phyloP scores from a whole-genome alignment of 768 basidiomycete genomes.

The Podaxis sp. region DNA sequence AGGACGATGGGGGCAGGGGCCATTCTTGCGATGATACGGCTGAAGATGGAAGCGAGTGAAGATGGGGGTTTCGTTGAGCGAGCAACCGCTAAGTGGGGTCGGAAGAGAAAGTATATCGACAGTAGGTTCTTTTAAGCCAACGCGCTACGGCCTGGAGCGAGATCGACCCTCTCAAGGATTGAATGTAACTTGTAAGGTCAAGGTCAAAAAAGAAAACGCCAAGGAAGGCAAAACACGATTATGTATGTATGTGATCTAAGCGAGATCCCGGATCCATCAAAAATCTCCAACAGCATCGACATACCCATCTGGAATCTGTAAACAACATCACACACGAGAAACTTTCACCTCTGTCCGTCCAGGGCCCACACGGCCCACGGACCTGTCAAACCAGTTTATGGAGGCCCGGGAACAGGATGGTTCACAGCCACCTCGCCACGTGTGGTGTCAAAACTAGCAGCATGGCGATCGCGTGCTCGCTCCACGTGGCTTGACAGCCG shows the following conservation, averaged over 20 bases:
- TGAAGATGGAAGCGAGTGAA: not conserved
- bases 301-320: slow-evolving; percentile 14
- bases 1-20: slow-evolving; percentile 7
- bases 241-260: slow-evolving; percentile 15
- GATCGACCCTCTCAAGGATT: slow-evolving; percentile 10
- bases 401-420: slow-evolving; percentile 35
- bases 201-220: slow-evolving; percentile 14
- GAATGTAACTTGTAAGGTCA: slow-evolving; percentile 11
- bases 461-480: slow-evolving; percentile 29
- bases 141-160: slow-evolving; percentile 7
- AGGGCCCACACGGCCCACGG: slow-evolving; percentile 10
- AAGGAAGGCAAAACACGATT: slow-evolving; percentile 14
- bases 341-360: slow-evolving; percentile 9
- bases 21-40: slow-evolving; percentile 17
- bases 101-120: not conserved
- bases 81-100: not conserved
- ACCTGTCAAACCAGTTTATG: slow-evolving; percentile 30
- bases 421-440: slow-evolving; percentile 35
- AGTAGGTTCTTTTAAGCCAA: slow-evolving; percentile 10
- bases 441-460: slow-evolving; percentile 24
- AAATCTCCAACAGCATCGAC: slow-evolving; percentile 11
- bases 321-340: slow-evolving; percentile 11
- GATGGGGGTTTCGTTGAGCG: not conserved
- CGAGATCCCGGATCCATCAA: slow-evolving; percentile 17
- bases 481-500: slow-evolving; percentile 32